Evolutionary conservation across 306 rosid species (phyloP), one percentile per base, ranked within the genome.

Genomic region (Quercus gilva): DNA sequence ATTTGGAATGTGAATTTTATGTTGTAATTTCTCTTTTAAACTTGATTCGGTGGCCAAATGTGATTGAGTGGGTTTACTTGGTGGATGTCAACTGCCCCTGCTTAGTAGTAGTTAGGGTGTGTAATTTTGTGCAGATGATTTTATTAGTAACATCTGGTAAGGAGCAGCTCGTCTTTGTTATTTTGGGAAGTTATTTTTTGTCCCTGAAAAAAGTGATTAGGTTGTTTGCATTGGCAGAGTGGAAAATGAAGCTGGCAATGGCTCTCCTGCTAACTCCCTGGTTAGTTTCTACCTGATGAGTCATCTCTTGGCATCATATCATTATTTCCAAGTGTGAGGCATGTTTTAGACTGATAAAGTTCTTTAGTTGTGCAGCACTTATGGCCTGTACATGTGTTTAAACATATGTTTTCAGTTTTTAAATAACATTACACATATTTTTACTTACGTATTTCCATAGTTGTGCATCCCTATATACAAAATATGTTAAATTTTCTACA

Each of bases 11-110:
- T 63, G 72, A 63, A 59, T 71, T 75, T 69, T 56, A 20, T 43
- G 59, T 71, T 75, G 59, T 49, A 80, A 52, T 51, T 73, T 41
- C 68, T 14, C 28, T 78, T 18, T 14, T 35, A 56, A 75, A 73
- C 77, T 56, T 77, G 58, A 64, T 67, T 74, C 75, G 73, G 65
- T 71, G 64, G 65, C 65, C 70, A 28, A 43, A 28, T 63, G n/a
- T 64, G 19, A 74, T 17, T 4, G 17, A 31, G 69, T 19, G 63
- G 81, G 81, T 14, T 76, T 75, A 49, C 21, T 29, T 52, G 67
- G 67, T 71, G 19, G 13, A 76, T 79, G 70, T 69, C 77, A 72
- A 23, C 53, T 26, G 8, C 53, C 55, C 71, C 20, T 72, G 64
- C 73, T 75, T 58, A 51, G 4, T 58, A 55, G 65, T 45, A 35